Percentiles rank a stretch among this genome's conserved stretches.
Evolutionary conservation across 768 basidiomycete genomes (phyloP).

Genomic region (Lactarius sp.): DNA sequence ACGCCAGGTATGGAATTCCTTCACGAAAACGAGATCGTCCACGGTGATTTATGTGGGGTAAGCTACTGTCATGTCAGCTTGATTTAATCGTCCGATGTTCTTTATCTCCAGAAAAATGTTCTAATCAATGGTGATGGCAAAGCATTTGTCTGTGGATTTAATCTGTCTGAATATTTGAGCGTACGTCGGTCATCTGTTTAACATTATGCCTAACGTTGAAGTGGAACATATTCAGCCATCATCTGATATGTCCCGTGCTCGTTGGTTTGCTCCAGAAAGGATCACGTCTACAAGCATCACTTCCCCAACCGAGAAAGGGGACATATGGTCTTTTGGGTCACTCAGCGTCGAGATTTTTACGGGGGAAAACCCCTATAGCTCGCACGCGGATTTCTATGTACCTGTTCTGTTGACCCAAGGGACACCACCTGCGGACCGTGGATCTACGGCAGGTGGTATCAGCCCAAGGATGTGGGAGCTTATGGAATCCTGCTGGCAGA

Average conservation of each 20-base stretch:
- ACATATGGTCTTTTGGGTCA: constrained; percentile 20
- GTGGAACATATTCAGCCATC: constrained; percentile 25
- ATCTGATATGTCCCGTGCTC: constrained; percentile 24
- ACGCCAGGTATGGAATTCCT: constrained; percentile 14
- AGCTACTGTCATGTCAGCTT: neutral
- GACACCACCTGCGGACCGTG: constrained; percentile 6
- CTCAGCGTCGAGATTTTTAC: constrained; percentile 19
- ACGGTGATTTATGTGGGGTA: constrained; percentile 28
- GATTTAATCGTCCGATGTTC: neutral
- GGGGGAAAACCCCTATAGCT: constrained; percentile 11
- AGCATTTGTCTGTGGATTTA: constrained; percentile 44
- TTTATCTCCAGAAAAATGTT: constrained; percentile 38
- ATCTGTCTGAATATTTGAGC: constrained; percentile 32
- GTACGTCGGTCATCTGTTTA: neutral
- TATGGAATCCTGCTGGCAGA: constrained; percentile 17
- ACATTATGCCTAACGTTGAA: neutral
- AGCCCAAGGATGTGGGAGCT: constrained; percentile 18
- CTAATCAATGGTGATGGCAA: constrained; percentile 38
- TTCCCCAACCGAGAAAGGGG: constrained; percentile 5
- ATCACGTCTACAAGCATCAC: neutral
- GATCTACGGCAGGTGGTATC: constrained; percentile 1
- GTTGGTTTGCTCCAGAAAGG: constrained; percentile 20
- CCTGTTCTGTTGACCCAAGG: constrained; percentile 2
- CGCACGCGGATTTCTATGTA: neutral
- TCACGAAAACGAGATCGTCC: constrained; percentile 23